phyloP scores from a whole-genome alignment of 2,329 filamentous ascomycete genomes.

The Aspergillus pseudoglaucus region DNA sequence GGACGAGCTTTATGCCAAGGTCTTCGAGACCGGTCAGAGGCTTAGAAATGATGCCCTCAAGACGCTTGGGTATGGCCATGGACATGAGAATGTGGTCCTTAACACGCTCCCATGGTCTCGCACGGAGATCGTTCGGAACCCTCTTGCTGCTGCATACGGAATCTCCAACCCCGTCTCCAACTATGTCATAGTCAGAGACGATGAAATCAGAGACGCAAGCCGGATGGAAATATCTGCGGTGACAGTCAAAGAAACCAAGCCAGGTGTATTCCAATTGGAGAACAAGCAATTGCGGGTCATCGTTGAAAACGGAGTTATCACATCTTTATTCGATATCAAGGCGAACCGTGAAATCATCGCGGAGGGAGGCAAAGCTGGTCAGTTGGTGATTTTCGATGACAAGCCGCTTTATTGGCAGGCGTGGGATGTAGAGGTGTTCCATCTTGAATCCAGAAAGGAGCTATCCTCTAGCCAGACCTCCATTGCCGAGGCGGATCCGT shows the following conservation, averaged over 20 bases:
- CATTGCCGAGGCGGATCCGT: constrained; percentile 64
- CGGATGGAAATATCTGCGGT: constrained; percentile 16
- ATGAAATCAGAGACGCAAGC: no score
- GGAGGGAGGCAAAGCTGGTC: constrained; percentile 68
- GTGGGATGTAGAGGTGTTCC: constrained; percentile 97
- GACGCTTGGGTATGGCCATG: constrained; percentile 44
- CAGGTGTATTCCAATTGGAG: constrained; percentile 67
- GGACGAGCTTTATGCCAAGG: constrained; percentile 75
- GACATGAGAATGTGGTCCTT: constrained; percentile 46
- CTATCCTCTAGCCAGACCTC: constrained; percentile 61
- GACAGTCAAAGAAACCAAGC: constrained; percentile 45
- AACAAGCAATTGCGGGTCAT: constrained; percentile 71
- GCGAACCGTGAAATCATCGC: constrained; percentile 72
- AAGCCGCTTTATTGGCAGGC: constrained; percentile 97
- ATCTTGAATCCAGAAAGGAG: constrained; percentile 78
- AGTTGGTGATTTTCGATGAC: constrained; percentile 92
- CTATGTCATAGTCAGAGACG: constrained; percentile 31
- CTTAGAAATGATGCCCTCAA: constrained; percentile 64
- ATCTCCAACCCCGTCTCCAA: constrained; percentile 15
- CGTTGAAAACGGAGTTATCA: constrained; percentile 70
- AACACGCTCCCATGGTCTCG: constrained; percentile 87
- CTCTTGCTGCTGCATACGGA: constrained; percentile 29
- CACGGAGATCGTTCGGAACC: constrained; percentile 63
- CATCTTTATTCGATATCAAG: constrained; percentile 70
- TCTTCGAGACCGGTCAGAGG: constrained; percentile 70